Percentiles rank a stretch among this genome's conserved stretches.
Evolutionary conservation across 306 rosid genomes (phyloP).

Genomic region (Trifolium dubium): DNA sequence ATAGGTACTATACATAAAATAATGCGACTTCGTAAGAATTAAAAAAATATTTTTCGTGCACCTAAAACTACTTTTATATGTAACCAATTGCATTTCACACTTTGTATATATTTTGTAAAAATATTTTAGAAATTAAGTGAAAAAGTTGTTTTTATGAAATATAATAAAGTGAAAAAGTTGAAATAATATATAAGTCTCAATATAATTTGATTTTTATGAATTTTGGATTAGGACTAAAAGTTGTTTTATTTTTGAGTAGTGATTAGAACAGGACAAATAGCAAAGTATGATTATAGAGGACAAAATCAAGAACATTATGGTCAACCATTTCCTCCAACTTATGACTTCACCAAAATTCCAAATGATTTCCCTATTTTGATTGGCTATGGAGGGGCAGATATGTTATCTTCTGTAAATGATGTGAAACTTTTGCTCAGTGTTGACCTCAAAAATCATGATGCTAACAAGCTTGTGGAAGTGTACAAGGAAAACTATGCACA

Average conservation of each 20-base stretch:
- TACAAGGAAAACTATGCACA: conserved; percentile 59
- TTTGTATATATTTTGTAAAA: too few species aligned
- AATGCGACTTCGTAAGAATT: too few species aligned
- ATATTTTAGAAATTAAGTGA: too few species aligned
- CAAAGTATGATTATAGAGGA: conserved; percentile 56
- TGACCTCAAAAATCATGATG: conserved; percentile 52
- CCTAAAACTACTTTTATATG: too few species aligned
- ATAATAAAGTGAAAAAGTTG: too few species aligned
- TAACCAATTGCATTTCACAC: too few species aligned
- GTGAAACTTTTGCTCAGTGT: conserved; percentile 52
- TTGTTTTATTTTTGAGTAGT: conserved; percentile 44
- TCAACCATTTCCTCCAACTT: conserved; percentile 59
- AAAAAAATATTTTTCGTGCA: too few species aligned
- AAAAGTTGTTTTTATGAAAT: too few species aligned
- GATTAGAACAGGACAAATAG: conserved; percentile 55
- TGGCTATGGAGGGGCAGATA: conserved; percentile 59
- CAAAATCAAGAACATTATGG: conserved; percentile 56
- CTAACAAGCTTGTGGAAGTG: conserved; percentile 52
- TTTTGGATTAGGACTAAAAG: not conserved
- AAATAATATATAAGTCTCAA: not conserved
- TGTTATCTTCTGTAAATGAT: conserved; percentile 51
- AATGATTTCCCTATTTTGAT: conserved; percentile 63
- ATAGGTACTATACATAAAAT: too few species aligned
- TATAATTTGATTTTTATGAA: too few species aligned
- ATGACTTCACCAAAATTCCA: conserved; percentile 58